Conservation (phyloP, 2,329 filamentous ascomycete genomes). For the Monilinia polystroma region DNA sequence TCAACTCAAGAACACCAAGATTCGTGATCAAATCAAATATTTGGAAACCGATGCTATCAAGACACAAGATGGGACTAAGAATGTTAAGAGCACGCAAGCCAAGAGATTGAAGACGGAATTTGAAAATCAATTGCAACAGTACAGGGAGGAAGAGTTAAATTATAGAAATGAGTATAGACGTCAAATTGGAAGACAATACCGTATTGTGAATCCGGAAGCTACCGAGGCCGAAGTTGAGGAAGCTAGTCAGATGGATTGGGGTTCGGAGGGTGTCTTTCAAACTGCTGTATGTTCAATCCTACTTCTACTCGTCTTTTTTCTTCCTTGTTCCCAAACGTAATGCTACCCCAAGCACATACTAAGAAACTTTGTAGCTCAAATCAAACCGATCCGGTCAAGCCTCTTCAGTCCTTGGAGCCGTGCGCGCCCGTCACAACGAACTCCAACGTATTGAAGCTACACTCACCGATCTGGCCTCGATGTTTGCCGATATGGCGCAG, state of each 20-base stretch:
- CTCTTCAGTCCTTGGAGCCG: slow-evolving; percentile 70
- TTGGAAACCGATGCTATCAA: slow-evolving; percentile 69
- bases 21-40: slow-evolving; percentile 76
- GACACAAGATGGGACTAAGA: slow-evolving; percentile 59
- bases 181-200: slow-evolving; percentile 76
- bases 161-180: slow-evolving; percentile 73
- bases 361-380: slow-evolving; percentile 57
- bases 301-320: neutral
- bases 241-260: slow-evolving; percentile 70
- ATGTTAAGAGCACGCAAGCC: slow-evolving; percentile 69
- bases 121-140: slow-evolving; percentile 67
- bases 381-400: slow-evolving; percentile 74
- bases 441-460: slow-evolving; percentile 78
- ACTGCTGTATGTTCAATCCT: slow-evolving; percentile 61
- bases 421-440: slow-evolving; percentile 80
- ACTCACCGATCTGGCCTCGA: slow-evolving; percentile 64
- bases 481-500: slow-evolving; percentile 75
- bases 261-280: slow-evolving; percentile 78
- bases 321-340: too few species aligned
- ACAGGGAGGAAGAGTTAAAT: slow-evolving; percentile 67
- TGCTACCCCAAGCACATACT: neutral
- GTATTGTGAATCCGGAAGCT: slow-evolving; percentile 80
- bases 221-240: slow-evolving; percentile 68
- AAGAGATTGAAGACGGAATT: slow-evolving; percentile 73
- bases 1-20: slow-evolving; percentile 69